These are phyloP conservation scores for Nothophaeocryptopus gaeumannii DNA, from an alignment of 2,329 filamentous ascomycete genomes.

Conservation along the genomic window DNA sequence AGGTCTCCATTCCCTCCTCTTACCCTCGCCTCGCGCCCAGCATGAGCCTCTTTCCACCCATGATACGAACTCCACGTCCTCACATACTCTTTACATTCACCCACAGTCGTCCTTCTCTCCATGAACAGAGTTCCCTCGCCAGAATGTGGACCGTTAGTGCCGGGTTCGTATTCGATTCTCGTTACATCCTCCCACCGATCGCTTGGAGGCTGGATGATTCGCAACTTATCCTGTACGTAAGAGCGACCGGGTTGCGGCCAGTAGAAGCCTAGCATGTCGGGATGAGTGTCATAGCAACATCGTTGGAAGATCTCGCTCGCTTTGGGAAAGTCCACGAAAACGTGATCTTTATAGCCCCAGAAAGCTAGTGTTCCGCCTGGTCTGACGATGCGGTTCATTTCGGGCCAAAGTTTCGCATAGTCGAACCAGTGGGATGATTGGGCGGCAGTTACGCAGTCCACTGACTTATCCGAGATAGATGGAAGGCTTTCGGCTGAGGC, in stretches of 20 bases:
- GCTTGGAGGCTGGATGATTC: conserved; percentile 52
- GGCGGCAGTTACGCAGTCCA: conserved; percentile 53
- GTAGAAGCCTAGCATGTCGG: conserved; percentile 54
- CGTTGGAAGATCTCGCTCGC: conserved; percentile 55
- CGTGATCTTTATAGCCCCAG: conserved; percentile 65
- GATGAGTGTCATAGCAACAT: conserved; percentile 53
- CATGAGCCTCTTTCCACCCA: conserved; percentile 58
- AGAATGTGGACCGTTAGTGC: conserved; percentile 39
- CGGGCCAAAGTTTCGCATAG: conserved; percentile 54
- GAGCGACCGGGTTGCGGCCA: conserved; percentile 62
- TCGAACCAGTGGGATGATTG: conserved; percentile 69
- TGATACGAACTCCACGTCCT: conserved; percentile 60
- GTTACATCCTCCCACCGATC: conserved; percentile 53
- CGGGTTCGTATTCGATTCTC: conserved; percentile 59
- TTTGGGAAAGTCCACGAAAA: conserved; percentile 53
- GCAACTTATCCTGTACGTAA: conserved; percentile 53
- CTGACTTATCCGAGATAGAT: conserved; percentile 48
- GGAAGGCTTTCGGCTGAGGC: conserved; percentile 52
- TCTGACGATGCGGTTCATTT: conserved; percentile 54
- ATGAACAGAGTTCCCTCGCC: conserved; percentile 50
- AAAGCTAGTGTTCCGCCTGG: conserved; percentile 60
- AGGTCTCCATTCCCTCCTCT: conserved; percentile 60
- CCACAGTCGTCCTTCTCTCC: conserved; percentile 54
- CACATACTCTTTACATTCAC: conserved; percentile 59
- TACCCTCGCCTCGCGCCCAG: conserved; percentile 47